These are phyloP conservation scores for Moesziomyces globuligerus DNA, from an alignment of 1,284 basidiomycete genomes.

Conservation along the genomic window DNA sequence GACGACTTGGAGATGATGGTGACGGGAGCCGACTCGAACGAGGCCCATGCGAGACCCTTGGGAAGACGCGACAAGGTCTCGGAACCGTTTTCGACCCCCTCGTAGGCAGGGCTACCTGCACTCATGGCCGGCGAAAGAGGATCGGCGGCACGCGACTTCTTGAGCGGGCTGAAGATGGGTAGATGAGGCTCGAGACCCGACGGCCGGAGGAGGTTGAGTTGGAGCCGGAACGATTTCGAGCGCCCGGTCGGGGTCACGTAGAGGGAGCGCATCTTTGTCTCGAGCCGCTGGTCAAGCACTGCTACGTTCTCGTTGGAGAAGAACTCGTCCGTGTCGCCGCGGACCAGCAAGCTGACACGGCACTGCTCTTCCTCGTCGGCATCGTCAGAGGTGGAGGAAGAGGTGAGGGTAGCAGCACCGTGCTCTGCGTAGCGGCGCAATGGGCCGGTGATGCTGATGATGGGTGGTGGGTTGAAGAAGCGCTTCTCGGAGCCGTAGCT, in stretches of 20 bases:
- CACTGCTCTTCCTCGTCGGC: conserved; percentile 39
- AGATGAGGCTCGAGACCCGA: conserved; percentile 37
- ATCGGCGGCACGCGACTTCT: conserved; percentile 32
- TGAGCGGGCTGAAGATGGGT: conserved; percentile 45
- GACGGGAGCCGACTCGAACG: conserved; percentile 88
- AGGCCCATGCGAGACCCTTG: conserved; percentile 74
- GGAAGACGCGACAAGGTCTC: conserved; percentile 39
- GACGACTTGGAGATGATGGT: conserved; percentile 96
- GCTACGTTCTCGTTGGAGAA: conserved; percentile 53
- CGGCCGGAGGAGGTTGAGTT: conserved; percentile 70
- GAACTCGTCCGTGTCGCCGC: conserved; percentile 82
- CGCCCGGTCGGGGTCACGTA: conserved; percentile 88
- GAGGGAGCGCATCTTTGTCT: conserved; percentile 86
- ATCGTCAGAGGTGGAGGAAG: conserved; percentile 26
- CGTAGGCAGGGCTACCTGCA: conserved; percentile 16
- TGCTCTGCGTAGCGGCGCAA: conserved; percentile 48
- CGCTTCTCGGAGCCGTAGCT: conserved; percentile 91
- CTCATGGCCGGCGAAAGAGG: conserved; percentile 27
- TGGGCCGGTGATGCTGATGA: conserved; percentile 86
- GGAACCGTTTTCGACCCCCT: conserved; percentile 12
- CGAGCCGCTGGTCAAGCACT: conserved; percentile 72
- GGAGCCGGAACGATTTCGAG: conserved; percentile 86
- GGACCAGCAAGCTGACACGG: conserved; percentile 80
- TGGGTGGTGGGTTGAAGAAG: conserved; percentile 86
- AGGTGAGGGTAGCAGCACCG: conserved; percentile 34